phyloP scores from a whole-genome alignment of 805 yeast species.

The Metschnikowia rubicola region DNA sequence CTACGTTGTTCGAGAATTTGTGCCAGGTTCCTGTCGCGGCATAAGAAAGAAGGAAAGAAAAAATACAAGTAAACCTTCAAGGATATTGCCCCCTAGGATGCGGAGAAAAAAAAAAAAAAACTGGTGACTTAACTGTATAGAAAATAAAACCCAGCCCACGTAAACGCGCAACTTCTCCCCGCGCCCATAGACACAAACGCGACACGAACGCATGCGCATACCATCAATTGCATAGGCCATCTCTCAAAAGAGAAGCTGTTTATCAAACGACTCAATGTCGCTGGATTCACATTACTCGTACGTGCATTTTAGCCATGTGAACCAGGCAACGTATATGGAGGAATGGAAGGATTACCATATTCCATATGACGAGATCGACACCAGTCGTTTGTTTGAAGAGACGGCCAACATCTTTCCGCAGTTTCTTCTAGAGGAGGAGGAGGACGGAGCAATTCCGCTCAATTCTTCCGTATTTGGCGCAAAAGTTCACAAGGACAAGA shows the following conservation, averaged over 20 bases:
- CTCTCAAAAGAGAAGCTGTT: too few relatives aligned
- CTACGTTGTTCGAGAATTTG: slow-evolving; percentile 46
- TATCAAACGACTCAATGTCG: slow-evolving; percentile 1
- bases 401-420: slow-evolving; percentile 36
- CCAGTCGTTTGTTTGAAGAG: slow-evolving; percentile 35
- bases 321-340: slow-evolving; percentile 40
- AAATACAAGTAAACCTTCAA: not conserved
- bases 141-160: not conserved
- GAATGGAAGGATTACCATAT: slow-evolving; percentile 40
- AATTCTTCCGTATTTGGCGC: slow-evolving; percentile 37
- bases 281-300: slow-evolving; percentile 23
- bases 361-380: slow-evolving; percentile 42
- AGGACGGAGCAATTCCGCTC: slow-evolving; percentile 36
- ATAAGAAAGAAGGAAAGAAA: not conserved
- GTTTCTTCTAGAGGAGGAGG: slow-evolving; percentile 32
- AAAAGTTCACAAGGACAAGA: slow-evolving; percentile 34
- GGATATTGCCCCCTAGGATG: not conserved
- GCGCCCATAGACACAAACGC: not conserved
- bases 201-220: too few relatives aligned
- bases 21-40: slow-evolving; percentile 23
- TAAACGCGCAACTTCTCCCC: not conserved
- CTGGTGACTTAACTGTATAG: not conserved
- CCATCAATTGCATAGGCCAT: too few relatives aligned
- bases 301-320: slow-evolving; percentile 36
- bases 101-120: not conserved